Percentiles rank a stretch among this genome's conserved stretches.
phyloP scores from a whole-genome alignment of 306 rosid genomes.

The cucumber (Cucumis sativus) region DNA sequence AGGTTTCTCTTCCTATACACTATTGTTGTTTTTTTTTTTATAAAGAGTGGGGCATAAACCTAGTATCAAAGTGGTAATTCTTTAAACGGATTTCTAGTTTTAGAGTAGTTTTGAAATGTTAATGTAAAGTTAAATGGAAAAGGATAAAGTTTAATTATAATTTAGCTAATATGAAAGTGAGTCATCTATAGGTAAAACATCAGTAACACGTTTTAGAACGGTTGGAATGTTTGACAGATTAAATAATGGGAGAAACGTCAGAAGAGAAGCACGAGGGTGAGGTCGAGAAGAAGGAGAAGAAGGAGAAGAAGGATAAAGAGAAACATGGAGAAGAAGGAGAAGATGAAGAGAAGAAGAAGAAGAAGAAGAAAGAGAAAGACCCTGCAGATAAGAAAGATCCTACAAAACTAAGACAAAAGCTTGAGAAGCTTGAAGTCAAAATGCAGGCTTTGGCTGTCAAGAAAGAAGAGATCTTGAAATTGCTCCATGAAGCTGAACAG shows the following conservation, averaged over 20 bases:
- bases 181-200: too few relatives aligned
- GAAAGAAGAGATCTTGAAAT: slow-evolving; percentile 38
- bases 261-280: not conserved
- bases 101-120: too few relatives aligned
- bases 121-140: too few relatives aligned
- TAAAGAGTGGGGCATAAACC: too few relatives aligned
- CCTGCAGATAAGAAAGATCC: slow-evolving; percentile 52
- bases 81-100: too few relatives aligned
- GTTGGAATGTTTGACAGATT: not conserved
- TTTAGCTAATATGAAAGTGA: too few relatives aligned
- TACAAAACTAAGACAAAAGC: slow-evolving; percentile 34
- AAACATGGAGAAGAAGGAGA: not conserved
- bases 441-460: slow-evolving; percentile 32
- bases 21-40: too few relatives aligned
- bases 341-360: slow-evolving; percentile 4
- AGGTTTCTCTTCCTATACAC: too few relatives aligned
- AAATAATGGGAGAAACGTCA: not conserved
- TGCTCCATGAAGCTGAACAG: slow-evolving; percentile 30
- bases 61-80: too few relatives aligned
- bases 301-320: slow-evolving; percentile 5
- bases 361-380: slow-evolving; percentile 30
- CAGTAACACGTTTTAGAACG: too few relatives aligned
- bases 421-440: slow-evolving; percentile 40
- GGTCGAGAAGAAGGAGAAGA: not conserved
- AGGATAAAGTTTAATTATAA: too few relatives aligned